Evolutionary conservation across 2,329 filamentous ascomycete genomes (phyloP).

Genomic region (Fusarium austroafricanum): DNA sequence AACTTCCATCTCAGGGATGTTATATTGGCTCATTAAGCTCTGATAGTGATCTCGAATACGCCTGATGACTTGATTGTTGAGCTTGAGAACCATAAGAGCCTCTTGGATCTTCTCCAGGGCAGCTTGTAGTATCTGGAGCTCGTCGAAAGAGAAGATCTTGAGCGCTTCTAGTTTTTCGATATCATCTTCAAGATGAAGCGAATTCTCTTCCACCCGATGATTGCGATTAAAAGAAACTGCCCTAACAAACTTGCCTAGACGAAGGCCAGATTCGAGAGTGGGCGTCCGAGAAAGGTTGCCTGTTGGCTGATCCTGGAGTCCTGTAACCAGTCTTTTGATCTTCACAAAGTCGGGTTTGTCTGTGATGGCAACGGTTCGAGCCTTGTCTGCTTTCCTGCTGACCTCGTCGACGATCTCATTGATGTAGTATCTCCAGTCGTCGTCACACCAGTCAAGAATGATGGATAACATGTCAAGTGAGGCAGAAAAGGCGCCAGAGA

Average conservation of each 20-base stretch:
- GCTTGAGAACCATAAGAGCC: slow-evolving; percentile 17
- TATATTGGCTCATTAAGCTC: slow-evolving; percentile 4
- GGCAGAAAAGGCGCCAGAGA: neutral
- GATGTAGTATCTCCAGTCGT: slow-evolving; percentile 30
- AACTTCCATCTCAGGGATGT: neutral
- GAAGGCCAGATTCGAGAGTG: too few relatives aligned
- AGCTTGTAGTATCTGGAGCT: slow-evolving; percentile 13
- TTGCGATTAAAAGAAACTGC: too few relatives aligned
- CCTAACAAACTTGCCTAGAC: too few relatives aligned
- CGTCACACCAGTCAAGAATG: slow-evolving; percentile 34
- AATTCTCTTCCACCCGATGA: too few relatives aligned
- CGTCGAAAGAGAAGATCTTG: neutral
- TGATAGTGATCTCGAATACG: slow-evolving; percentile 31
- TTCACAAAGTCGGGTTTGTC: too few relatives aligned
- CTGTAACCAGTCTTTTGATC: too few relatives aligned
- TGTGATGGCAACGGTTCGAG: neutral
- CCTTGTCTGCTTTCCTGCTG: neutral
- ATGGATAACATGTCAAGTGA: slow-evolving; percentile 8
- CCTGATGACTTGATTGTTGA: slow-evolving; percentile 25
- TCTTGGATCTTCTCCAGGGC: slow-evolving; percentile 23
- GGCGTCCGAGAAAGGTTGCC: too few relatives aligned
- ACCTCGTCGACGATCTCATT: neutral
- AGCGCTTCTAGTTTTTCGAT: too few relatives aligned
- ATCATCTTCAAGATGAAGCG: too few relatives aligned
- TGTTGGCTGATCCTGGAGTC: too few relatives aligned